A percentile compares a stretch with the other conserved stretches of the same genome.
Conservation (phyloP, 179 eudicot genomes). For the Camellia oleifera region DNA sequence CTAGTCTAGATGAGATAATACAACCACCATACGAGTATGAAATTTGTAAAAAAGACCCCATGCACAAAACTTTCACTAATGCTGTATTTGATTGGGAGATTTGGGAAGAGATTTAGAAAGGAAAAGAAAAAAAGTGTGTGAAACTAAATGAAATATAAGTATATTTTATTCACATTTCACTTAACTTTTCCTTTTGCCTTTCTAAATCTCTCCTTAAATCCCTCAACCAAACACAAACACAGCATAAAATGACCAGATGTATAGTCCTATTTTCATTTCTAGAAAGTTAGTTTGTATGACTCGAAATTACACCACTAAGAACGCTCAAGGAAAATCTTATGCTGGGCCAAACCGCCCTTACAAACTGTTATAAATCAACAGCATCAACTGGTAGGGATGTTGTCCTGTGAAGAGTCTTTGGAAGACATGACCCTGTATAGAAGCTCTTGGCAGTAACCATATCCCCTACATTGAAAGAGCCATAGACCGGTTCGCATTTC, state of each 20-base stretch:
- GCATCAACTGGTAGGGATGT: constrained; percentile 63
- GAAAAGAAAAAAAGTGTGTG: too few relatives aligned
- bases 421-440: constrained; percentile 30
- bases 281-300: too few relatives aligned
- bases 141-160: too few relatives aligned
- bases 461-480: constrained; percentile 9
- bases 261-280: too few relatives aligned
- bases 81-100: too few relatives aligned
- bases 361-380: constrained; percentile 31
- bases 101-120: too few relatives aligned
- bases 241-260: too few relatives aligned
- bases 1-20: constrained; percentile 12
- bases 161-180: too few relatives aligned
- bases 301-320: background rate
- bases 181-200: too few relatives aligned
- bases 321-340: background rate
- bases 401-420: constrained; percentile 42
- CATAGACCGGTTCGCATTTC: constrained; percentile 33
- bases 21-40: constrained; percentile 20
- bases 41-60: constrained; percentile 9
- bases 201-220: too few relatives aligned
- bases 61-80: too few relatives aligned
- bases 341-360: background rate
- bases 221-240: too few relatives aligned
- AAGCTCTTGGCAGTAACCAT: constrained; percentile 23